Percentiles rank a stretch among this genome's conserved stretches.
phyloP scores from a whole-genome alignment of 1,139 yeast genomes.

The Petasospora fabianii region DNA sequence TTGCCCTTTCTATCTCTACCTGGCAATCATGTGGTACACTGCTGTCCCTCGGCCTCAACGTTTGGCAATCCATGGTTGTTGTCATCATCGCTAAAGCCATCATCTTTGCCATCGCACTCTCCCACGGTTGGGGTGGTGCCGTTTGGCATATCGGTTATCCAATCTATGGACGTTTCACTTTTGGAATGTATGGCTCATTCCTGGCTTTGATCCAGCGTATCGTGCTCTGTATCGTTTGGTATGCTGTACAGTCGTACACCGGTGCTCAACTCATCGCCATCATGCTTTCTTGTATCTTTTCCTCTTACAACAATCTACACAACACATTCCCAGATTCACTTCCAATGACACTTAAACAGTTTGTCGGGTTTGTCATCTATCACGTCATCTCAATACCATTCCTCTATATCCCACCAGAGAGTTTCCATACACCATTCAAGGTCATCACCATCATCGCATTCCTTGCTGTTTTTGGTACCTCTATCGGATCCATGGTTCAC shows the following conservation, averaged over 20 bases:
- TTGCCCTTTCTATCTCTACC: constrained; percentile 29
- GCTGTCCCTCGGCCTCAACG: constrained; percentile 32
- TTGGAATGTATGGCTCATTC: constrained; percentile 35
- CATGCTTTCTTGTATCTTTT: constrained; percentile 27
- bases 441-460: constrained; percentile 28
- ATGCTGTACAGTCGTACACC: constrained; percentile 31
- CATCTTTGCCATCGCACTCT: constrained; percentile 30
- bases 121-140: constrained; percentile 34
- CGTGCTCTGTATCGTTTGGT: constrained; percentile 35
- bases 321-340: constrained; percentile 30
- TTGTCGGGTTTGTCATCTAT: constrained; percentile 29
- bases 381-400: constrained; percentile 30
- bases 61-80: constrained; percentile 34
- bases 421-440: constrained; percentile 24
- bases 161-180: constrained; percentile 33
- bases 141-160: constrained; percentile 37
- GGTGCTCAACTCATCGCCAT: constrained; percentile 31
- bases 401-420: constrained; percentile 27
- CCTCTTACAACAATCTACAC: constrained; percentile 27
- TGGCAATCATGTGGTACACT: constrained; percentile 33
- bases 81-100: constrained; percentile 34
- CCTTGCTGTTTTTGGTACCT: constrained; percentile 31
- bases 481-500: constrained; percentile 30
- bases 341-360: constrained; percentile 29
- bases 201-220: constrained; percentile 34